Percentiles rank a stretch among this genome's conserved stretches.
Conservation (phyloP, 2,329 filamentous ascomycete species). For the Microdochium paspali region DNA sequence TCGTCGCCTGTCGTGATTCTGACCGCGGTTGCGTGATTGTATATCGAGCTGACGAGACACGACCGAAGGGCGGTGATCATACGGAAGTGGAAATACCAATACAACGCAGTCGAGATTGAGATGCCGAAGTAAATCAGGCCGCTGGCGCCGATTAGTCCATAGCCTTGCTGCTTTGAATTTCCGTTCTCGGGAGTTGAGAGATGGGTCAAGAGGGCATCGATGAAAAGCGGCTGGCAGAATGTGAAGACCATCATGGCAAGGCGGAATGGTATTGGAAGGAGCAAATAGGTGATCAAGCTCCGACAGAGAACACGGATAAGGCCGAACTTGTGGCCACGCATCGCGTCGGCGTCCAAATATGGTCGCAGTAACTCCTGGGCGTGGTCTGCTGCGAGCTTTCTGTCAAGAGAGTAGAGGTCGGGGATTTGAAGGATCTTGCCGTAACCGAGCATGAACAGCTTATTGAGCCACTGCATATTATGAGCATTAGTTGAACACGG, state of each 20-base stretch:
- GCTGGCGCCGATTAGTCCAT: conserved; percentile 31
- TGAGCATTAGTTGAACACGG: background rate
- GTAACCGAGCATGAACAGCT: conserved; percentile 24
- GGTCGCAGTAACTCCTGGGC: conserved; percentile 8
- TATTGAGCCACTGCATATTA: conserved; percentile 19
- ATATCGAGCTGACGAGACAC: conserved; percentile 20
- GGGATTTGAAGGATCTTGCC: conserved; percentile 18
- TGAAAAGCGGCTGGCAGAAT: conserved; percentile 23
- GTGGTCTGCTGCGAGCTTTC: conserved; percentile 6
- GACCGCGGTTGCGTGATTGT: conserved; percentile 17
- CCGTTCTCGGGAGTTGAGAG: conserved; percentile 12
- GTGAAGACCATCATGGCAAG: conserved; percentile 16
- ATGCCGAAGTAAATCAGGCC: conserved; percentile 29
- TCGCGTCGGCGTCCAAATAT: conserved; percentile 4
- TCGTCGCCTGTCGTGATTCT: conserved; percentile 18
- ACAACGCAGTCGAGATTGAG: conserved; percentile 27
- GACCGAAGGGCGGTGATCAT: conserved; percentile 18
- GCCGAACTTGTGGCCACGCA: conserved; percentile 6
- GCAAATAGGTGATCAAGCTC: conserved; percentile 8
- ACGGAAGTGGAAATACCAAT: conserved; percentile 27
- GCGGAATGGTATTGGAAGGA: conserved; percentile 16
- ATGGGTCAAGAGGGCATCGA: conserved; percentile 18
- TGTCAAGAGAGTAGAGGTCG: conserved; percentile 23
- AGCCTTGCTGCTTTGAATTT: conserved; percentile 17
- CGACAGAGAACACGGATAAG: conserved; percentile 6